Evolutionary conservation across 805 yeast genomes (phyloP), one percentile per base, ranked within the genome.

Genomic region (baker's yeast (Saccharomyces cerevisiae)): DNA sequence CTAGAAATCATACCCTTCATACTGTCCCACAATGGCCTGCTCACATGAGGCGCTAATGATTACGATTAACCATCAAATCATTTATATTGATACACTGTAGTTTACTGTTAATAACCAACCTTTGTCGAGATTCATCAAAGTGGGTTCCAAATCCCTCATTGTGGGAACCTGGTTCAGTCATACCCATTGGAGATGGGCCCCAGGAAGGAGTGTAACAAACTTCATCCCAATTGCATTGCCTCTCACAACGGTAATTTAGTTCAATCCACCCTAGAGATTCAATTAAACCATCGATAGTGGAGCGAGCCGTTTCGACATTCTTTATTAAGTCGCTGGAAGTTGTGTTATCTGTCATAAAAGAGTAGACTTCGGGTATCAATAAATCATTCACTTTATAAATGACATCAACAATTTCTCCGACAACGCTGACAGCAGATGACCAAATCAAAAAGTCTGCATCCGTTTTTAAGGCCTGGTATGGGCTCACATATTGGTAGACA

Each of bases 151-250:
- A 53, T 9, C 41, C 31, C 10, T 53, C 47, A 4, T 47, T 48
- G 4, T 50, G 54, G 6, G 53, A 51, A 22, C 47, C 51, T 3
- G 60, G 60, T 1, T 32, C 5, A 1, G 71, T 71, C 76, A 79
- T 74, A 0, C 79, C 78, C 26, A 79, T 47, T 3, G 83, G 83
- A 0, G 77, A 69, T 2, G 85, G 85, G 0, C 77, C 86, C 85
- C 85, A 81, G 0, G 83, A 76, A 1, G 85, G 85, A 14, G 80
- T 74, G 53, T 73, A 80, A 58, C 86, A 82, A 2, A 79, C 61
- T 57, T 79, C 82, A 58, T 79, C 76, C 67, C 69, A 65, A 0
- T 59, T 69, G 64, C 86, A 81, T 3, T 60, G 64, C 2, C 61
- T 51, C 0, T 72, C 59, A 62, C 85, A 81, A 47, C 69, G 57